Conservation (phyloP, 139 green algal species). For the Closterium sp. region DNA sequence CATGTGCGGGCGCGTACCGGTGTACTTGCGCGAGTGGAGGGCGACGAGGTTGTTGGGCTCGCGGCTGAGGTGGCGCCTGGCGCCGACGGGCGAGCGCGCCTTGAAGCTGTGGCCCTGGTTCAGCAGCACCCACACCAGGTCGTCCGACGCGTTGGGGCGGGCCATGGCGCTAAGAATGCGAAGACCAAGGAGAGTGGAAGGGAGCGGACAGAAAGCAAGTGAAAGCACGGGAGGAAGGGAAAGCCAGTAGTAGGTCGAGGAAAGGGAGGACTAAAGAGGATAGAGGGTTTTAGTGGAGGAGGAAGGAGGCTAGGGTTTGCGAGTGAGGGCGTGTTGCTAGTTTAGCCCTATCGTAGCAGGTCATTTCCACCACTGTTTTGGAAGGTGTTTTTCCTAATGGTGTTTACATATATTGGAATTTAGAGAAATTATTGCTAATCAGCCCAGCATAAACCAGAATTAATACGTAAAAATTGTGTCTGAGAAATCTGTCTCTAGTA, state of each 20-base stretch:
- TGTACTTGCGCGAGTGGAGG: not conserved
- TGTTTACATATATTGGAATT: too few species aligned
- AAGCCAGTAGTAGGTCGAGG: not conserved
- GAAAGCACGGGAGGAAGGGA: not conserved
- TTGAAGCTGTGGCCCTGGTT: not conserved
- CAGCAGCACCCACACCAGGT: not conserved
- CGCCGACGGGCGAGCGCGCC: not conserved
- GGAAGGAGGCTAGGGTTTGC: too few species aligned
- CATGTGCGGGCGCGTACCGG: not conserved
- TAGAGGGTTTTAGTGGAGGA: not conserved
- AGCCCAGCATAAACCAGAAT: too few species aligned
- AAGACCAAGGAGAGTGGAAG: not conserved
- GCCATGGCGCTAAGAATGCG: not conserved
- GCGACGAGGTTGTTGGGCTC: not conserved
- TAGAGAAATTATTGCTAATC: too few species aligned
- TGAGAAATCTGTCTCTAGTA: too few species aligned
- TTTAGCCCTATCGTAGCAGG: too few species aligned
- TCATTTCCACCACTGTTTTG: too few species aligned
- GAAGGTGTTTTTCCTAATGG: too few species aligned
- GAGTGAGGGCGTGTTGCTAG: too few species aligned
- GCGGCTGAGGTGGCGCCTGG: not conserved
- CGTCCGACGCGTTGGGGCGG: not conserved
- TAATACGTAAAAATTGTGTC: too few species aligned
- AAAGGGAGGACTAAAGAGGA: not conserved
- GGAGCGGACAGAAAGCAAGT: not conserved